phyloP scores from a whole-genome alignment of 176 grass and related monocot genomes.

The Oryza meyeriana region DNA sequence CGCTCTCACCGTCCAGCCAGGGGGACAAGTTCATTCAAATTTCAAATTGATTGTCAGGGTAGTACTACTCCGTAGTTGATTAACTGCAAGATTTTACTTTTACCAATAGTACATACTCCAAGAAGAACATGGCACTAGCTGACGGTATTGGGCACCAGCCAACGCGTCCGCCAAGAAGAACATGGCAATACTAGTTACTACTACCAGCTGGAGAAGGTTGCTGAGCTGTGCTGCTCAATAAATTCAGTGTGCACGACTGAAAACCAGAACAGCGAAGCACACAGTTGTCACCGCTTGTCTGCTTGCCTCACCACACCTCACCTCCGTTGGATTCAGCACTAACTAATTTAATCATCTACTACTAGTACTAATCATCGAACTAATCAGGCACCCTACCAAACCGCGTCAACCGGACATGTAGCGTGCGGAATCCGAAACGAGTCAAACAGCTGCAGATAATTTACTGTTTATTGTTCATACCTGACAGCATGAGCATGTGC shows the following conservation, averaged over 20 bases:
- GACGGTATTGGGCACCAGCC: not conserved
- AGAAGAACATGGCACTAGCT: not conserved
- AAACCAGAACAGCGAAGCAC: conserved; percentile 11
- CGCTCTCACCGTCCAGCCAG: not conserved
- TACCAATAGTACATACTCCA: not conserved
- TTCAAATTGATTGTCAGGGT: not conserved
- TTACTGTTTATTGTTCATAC: not conserved
- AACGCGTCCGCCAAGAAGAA: not conserved
- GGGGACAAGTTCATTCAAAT: not conserved
- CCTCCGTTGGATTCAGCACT: not conserved
- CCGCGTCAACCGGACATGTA: not conserved
- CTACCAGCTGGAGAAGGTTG: not conserved
- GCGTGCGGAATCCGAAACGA: not conserved
- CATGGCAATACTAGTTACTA: not conserved
- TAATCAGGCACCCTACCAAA: not conserved
- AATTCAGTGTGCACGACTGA: not conserved
- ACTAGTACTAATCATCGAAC: not conserved
- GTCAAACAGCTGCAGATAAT: not conserved
- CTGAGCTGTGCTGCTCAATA: not conserved
- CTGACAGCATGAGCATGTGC: not conserved
- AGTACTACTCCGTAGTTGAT: not conserved
- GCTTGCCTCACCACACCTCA: too few relatives aligned
- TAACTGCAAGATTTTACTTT: not conserved
- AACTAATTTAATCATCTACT: not conserved
- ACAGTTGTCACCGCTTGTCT: not conserved